Base-by-base conservation (phyloP, 192 early-diverging fungal species). In the Podila horticola region DNA sequence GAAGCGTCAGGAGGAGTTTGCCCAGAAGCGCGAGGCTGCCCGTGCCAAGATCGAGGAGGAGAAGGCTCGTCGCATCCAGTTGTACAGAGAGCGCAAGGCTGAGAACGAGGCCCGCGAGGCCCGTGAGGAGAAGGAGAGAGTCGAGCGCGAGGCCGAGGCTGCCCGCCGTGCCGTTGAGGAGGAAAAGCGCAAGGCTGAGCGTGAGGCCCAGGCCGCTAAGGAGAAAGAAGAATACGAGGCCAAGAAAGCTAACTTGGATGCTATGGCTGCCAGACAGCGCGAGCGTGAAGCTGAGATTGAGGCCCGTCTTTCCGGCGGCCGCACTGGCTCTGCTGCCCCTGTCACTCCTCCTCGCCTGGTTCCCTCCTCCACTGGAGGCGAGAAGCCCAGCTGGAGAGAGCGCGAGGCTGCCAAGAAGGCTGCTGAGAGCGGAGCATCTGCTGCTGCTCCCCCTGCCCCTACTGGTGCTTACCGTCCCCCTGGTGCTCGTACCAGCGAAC, bases 1-100 rank as follows among this genome's bases (percentile, higher is more conserved):
- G 10, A 86, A 88, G 58, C 87, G 91, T 58, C 82, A 90, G 49
- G 88, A 87, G 57, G 84, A 90, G 41, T 87, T 87, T 66, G 85
- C 86, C 45, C 86, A 84, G 29, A 82, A 88, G 61, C 83, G 87
- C 20, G 86, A 69, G 26, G 88, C 89, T 33, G 90, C 89, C 30
- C 79, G 92, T 66, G 69, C 72, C 22, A 88, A 88, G 71, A 91
- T 96, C 75, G 90, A 83, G 63, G 88, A 89, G 50, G 95, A 92
- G 52, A 95, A 96, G 86, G 85, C 87, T 52, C 83, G 86, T 28
- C 88, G 95, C 58, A 89, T 93, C 62, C 88, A 88, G 55, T 74
- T 90, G 62, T 86, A 87, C 76, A 83, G 85, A 67, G 85, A 86
- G 60, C 82, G 74, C 45, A 86, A 84, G 83, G 87, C 84, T 22